Conservation (phyloP, 2,329 filamentous ascomycete species). For the Colletotrichum tamarilloi region DNA sequence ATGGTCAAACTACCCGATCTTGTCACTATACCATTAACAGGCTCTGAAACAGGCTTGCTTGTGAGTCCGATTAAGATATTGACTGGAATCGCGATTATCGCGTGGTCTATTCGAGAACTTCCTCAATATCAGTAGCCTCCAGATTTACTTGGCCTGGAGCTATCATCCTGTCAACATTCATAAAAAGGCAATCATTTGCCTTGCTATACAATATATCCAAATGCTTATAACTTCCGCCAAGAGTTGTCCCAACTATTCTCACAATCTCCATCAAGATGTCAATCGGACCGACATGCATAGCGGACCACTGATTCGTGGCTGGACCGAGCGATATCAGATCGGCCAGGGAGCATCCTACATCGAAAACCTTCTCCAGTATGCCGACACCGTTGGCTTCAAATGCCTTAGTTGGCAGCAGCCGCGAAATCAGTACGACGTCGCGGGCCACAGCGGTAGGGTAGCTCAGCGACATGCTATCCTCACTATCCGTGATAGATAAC, state of each 20-base stretch:
- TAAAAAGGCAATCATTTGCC: not conserved
- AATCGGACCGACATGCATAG: not conserved
- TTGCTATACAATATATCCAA: not conserved
- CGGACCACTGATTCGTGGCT: not conserved
- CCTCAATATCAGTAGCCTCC: too few species aligned
- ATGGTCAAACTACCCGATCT: too few species aligned
- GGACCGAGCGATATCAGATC: not conserved
- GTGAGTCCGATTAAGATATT: too few species aligned
- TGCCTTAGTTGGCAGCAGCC: not conserved
- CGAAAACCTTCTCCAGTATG: not conserved
- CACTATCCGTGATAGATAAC: not conserved
- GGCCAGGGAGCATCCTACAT: not conserved
- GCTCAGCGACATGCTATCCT: not conserved
- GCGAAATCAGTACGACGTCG: not conserved
- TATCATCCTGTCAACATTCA: not conserved
- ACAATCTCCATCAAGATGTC: not conserved
- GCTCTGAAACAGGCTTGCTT: too few species aligned
- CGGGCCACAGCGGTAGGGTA: not conserved
- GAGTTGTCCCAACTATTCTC: not conserved
- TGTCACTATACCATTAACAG: too few species aligned
- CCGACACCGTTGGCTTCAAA: not conserved
- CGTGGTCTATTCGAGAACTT: too few species aligned
- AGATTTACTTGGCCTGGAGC: accelerated
- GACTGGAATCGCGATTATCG: too few species aligned
- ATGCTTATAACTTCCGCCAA: not conserved